phyloP scores from a whole-genome alignment of 2,329 filamentous ascomycete genomes.

The Verticillium zaregamsianum region DNA sequence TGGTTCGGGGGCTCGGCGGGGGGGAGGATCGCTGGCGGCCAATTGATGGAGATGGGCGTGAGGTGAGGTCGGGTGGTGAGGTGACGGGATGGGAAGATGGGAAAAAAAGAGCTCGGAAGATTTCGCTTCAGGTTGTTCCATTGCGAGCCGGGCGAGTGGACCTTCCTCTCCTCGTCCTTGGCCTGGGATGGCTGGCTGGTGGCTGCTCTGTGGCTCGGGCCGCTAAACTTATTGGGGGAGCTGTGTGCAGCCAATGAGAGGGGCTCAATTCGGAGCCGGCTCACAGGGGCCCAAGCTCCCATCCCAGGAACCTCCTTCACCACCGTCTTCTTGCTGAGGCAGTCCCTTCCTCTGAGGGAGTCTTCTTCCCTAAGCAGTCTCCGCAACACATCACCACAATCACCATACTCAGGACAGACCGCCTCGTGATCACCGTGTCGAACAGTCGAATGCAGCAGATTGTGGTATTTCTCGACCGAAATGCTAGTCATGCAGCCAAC shows the following conservation, averaged over 20 bases:
- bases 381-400: too few relatives aligned
- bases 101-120: slow-evolving; percentile 45
- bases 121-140: slow-evolving; percentile 28
- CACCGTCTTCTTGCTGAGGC: neutral
- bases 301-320: neutral
- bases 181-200: neutral
- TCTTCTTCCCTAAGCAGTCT: neutral
- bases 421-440: too few relatives aligned
- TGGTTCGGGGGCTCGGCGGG: slow-evolving; percentile 2
- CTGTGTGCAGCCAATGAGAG: neutral
- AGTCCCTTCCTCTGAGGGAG: neutral
- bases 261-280: neutral
- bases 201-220: neutral
- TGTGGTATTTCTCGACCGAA: neutral
- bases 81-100: slow-evolving; percentile 13
- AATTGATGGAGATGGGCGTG: slow-evolving; percentile 29
- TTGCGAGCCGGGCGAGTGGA: slow-evolving; percentile 13
- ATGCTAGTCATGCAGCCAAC: neutral
- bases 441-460: too few relatives aligned
- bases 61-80: slow-evolving; percentile 16
- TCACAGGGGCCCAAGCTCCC: neutral
- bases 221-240: slow-evolving; percentile 1
- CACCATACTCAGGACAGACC: neutral
- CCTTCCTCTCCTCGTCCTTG: neutral
- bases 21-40: slow-evolving; percentile 15